Base-by-base conservation (phyloP, 78 protist species). In the Speleostelium caveatum region DNA sequence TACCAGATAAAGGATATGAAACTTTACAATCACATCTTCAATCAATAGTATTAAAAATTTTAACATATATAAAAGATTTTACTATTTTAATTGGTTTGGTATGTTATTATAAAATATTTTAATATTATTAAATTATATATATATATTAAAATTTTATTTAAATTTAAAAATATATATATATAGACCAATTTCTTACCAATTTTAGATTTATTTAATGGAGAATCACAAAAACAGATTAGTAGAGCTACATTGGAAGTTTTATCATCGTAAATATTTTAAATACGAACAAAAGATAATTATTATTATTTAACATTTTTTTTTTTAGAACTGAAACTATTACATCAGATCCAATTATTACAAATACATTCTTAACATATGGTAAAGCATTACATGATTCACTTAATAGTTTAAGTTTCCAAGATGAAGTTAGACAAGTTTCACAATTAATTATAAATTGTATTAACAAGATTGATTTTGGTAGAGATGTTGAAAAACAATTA, bases 321-420 rank as follows among this genome's bases (percentile, higher is more conserved):
- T n/a, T n/a, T n/a, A n/a, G 53, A 24, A 53, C 77, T 22, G 71
- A 22, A n/a, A 38, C 51, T 1, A 39, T 73, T 45, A 83, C 68
- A 19, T 86, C 93, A 4, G 98, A 95, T 58, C 96, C 94, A 38
- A 63, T 88, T 24, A 33, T 77, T 1, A 59, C 95, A 28, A 86
- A 86, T 55, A 86, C 85, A 32, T 72, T 95, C 49, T 79, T 96
- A 72, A 86, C 78, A 24, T 28, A 94, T 66, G 86, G 83, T 58
- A 93, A 83, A 51, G 74, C 86, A 26, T 60, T 91, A 73, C 98
- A 96, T 61, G 98, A 96, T 73, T 71, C 96, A 32, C 30, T 96
- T 49, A 79, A 90, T 72, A 62, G 92, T 41, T 66, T 93, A 22
- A 36, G 75, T 32, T 78, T 83, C 39, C 92, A 75, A 41, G 96